phyloP scores from a whole-genome alignment of 805 yeast species.

The fission yeast (Schizosaccharomyces pombe) region DNA sequence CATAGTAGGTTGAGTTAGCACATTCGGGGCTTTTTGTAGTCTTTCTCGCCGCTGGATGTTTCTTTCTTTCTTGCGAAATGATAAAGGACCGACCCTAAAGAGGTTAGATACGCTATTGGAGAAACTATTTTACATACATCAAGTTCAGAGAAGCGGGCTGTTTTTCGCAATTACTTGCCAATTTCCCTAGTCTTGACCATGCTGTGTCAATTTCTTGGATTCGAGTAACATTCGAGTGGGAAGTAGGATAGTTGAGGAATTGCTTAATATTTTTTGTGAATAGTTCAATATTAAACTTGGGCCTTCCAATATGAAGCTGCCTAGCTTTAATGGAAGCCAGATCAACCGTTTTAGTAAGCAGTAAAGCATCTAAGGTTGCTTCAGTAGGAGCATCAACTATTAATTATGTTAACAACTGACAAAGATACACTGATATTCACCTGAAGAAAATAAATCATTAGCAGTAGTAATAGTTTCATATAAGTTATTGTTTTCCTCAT shows the following conservation, averaged over 20 bases:
- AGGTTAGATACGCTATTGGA: background rate
- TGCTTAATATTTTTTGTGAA: background rate
- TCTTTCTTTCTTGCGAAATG: conserved; percentile 1
- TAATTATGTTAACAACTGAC: background rate
- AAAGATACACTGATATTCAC: background rate
- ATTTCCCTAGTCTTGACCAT: background rate
- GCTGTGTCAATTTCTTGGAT: background rate
- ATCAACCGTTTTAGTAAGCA: conserved; percentile 3
- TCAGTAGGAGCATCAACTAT: conserved; percentile 1
- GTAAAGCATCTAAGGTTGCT: background rate
- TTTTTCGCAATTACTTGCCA: background rate
- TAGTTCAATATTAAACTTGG: background rate
- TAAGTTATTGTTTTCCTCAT: background rate
- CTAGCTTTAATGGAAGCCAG: background rate
- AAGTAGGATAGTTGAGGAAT: background rate
- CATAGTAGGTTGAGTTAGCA: background rate
- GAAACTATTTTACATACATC: background rate
- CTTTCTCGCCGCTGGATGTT: background rate
- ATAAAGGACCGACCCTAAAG: background rate
- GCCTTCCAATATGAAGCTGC: background rate
- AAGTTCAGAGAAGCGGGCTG: background rate
- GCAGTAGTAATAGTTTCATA: background rate
- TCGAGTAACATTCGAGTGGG: background rate
- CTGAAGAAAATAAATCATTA: background rate
- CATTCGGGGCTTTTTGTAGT: background rate